A percentile compares a stretch with the other conserved stretches of the same genome.
phyloP scores from a whole-genome alignment of 495 filamentous ascomycete genomes.

The Aspergillus incahuasiensis region DNA sequence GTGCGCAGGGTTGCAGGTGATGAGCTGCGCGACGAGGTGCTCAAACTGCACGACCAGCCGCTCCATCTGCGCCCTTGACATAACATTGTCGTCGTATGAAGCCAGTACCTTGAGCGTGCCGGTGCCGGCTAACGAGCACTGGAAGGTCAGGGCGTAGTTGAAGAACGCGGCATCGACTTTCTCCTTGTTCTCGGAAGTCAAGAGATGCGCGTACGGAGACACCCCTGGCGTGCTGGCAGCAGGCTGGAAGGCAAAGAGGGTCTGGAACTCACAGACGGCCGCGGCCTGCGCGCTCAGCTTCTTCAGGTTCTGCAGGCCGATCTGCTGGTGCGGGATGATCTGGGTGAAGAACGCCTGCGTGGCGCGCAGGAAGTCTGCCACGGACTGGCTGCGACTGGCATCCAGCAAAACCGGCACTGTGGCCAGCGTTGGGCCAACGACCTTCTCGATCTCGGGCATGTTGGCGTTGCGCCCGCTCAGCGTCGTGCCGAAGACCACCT shows the following conservation, averaged over 20 bases:
- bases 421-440: constrained; percentile 37
- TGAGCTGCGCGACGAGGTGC: not conserved
- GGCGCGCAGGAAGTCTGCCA: not conserved
- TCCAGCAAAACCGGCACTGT: constrained; percentile 43
- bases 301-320: constrained; percentile 17
- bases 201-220: not conserved
- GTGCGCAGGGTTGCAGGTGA: not conserved
- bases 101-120: not conserved
- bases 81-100: not conserved
- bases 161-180: not conserved
- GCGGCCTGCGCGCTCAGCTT: not conserved
- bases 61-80: not conserved
- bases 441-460: constrained; percentile 25
- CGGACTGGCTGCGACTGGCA: not conserved
- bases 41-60: not conserved
- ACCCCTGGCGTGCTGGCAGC: not conserved
- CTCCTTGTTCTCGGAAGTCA: not conserved
- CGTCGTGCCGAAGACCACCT: constrained; percentile 28
- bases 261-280: not conserved
- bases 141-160: not conserved
- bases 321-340: constrained; percentile 38
- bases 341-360: constrained; percentile 22
- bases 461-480: constrained; percentile 29
- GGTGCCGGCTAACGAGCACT: not conserved
- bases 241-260: not conserved